phyloP scores from a whole-genome alignment of 176 grass and related monocot species.

The Phoenix dactylifera region DNA sequence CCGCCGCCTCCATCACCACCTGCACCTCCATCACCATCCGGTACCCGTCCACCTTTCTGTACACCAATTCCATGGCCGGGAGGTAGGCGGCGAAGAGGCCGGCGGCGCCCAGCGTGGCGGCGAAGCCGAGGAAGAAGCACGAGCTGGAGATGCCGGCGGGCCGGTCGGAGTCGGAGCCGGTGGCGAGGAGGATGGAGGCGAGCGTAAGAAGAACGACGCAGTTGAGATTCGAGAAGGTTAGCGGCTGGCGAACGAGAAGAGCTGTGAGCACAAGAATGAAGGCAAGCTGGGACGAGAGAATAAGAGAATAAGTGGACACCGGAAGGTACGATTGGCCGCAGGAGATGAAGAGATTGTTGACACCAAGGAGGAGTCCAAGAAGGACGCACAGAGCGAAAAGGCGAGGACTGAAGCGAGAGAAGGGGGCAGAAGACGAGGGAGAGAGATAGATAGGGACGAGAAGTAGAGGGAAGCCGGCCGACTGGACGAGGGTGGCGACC shows the following conservation, averaged over 20 bases:
- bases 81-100: slow-evolving; percentile 79
- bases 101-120: slow-evolving; percentile 70
- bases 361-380: slow-evolving; percentile 74
- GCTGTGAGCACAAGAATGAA: slow-evolving; percentile 78
- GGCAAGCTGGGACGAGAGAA: slow-evolving; percentile 87
- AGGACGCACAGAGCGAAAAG: slow-evolving; percentile 41
- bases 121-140: slow-evolving; percentile 53
- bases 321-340: slow-evolving; percentile 75
- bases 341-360: slow-evolving; percentile 85
- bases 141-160: slow-evolving; percentile 34
- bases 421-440: slow-evolving; percentile 22
- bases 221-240: slow-evolving; percentile 86
- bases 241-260: slow-evolving; percentile 61
- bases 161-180: slow-evolving; percentile 45
- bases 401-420: slow-evolving; percentile 40
- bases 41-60: slow-evolving; percentile 47
- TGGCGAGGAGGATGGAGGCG: slow-evolving; percentile 58
- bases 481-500: slow-evolving; percentile 89
- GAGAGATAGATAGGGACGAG: slow-evolving; percentile 49
- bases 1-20: slow-evolving; percentile 81
- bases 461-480: slow-evolving; percentile 71
- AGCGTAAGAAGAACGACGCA: slow-evolving; percentile 78
- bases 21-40: slow-evolving; percentile 82
- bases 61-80: slow-evolving; percentile 73
- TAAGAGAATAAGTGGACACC: slow-evolving; percentile 80